Conservation (phyloP, 2,329 filamentous ascomycete species). For the Aurifilum marmelostoma region DNA sequence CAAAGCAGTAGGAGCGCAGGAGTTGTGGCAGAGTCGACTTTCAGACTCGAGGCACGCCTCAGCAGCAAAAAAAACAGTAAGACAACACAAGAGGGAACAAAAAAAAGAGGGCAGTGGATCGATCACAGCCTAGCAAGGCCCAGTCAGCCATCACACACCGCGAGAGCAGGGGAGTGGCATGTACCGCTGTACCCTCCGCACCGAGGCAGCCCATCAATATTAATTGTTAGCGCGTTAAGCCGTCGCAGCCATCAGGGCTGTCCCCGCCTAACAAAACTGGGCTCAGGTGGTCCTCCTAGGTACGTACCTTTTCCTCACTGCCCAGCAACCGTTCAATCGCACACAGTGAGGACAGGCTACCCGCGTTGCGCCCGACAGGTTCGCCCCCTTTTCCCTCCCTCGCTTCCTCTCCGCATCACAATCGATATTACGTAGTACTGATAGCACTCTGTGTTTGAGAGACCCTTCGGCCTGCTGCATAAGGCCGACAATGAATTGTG, state of each 20-base stretch:
- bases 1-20: neutral
- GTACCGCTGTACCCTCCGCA: neutral
- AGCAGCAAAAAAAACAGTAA: neutral
- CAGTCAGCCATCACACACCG: neutral
- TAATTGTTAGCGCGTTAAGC: conserved; percentile 19
- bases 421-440: neutral
- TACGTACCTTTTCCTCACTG: neutral
- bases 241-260: neutral
- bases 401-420: neutral
- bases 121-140: neutral
- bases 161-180: neutral
- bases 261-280: conserved; percentile 9
- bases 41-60: conserved; percentile 1
- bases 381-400: neutral
- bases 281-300: neutral
- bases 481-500: neutral
- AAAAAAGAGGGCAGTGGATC: neutral
- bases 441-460: neutral
- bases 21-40: conserved; percentile 10
- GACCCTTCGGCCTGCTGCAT: neutral
- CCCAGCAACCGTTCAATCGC: neutral
- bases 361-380: neutral
- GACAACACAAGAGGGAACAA: neutral
- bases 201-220: neutral
- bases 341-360: neutral